Base-by-base conservation (phyloP, 2,329 filamentous ascomycete genomes). In the Talaromyces sp. region DNA sequence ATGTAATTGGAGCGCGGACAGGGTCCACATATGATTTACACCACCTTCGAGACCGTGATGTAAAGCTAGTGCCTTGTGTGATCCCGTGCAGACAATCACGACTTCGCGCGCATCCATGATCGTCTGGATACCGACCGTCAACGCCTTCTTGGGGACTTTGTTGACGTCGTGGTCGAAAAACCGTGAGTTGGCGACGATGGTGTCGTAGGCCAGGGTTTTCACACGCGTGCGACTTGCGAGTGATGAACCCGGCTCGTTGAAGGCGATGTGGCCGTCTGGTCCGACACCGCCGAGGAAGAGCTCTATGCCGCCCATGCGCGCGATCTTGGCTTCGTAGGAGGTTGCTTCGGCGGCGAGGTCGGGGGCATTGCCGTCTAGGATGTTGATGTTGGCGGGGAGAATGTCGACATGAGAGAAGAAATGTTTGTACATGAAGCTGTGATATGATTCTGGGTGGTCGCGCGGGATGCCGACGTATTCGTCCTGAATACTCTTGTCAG, bases 371-470 rank as follows among this genome's bases (percentile, higher is more conserved):
- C 89, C 89, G 69, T 93, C 84, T 39, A 93, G 82, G 67, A 94
- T 91, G 75, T 95, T 86, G 70, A 94, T 90, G 71, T 93, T 92
- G 68, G 83, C 81, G 5, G 90, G 90, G 63, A 86, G 83, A 65
- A 94, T 87, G 69, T 95, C 89, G 66, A 94, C 86, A 63, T 86
- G 89, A 43, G 88, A 89, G 80, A 95, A 95, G 80, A 95, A 91
- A 76, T 94, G 82, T 75, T 89, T 89, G 83, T 91, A 95, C 90
- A 95, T 94, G 79, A 94, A 95, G 63, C 86, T 89, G 77, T 95
- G 90, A 75, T 95, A 95, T 67, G 87, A 91, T 72, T 94, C 86
- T 11, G 89, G 86, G 71, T 95, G 89, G 66, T 92, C 89, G 67
- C 89, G 85, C 35, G 89, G 87, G 62, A 95, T 83, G 58, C 88